Evolutionary conservation across 2,329 filamentous ascomycete genomes (phyloP), one percentile per base, ranked within the genome.

Genomic region (Aureobasidium sp.): DNA sequence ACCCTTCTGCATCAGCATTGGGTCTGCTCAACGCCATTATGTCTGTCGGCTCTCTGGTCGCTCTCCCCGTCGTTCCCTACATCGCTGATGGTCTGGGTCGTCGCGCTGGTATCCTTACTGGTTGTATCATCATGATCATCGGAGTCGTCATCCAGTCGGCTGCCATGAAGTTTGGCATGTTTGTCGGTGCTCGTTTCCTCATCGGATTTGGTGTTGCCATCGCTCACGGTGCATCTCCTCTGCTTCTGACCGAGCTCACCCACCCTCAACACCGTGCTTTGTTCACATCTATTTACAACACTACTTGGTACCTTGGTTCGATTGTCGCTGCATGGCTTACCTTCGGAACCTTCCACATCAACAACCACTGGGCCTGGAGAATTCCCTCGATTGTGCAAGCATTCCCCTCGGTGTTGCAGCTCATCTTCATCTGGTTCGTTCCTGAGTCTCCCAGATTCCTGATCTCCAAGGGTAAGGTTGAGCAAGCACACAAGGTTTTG

Each of bases 371-470:
- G 66, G 59, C 61, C 8, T 69, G 66, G 67, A 55, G 66, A 20
- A 66, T 68, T 43, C 66, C 66, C 20, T 63, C 64, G 10, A 57
- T 69, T 37, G 59, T 69, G 13, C 66, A 69, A 44, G 51, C 64
- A 12, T 48, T 64, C 34, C 65, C 65, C 17, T 63, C 63, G 3
- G 57, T 63, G 10, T 68, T 74, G 69, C 76, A 81, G 64, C 74
- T 83, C n/a, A 62, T 71, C 10, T 76, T 79, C 59, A 71, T 81
- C 56, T 76, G 74, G 65, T 79, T 83, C 59, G 77, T 84, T 4
- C 84, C 84, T 0, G 85, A 87, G 65, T 62, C 61, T 12, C 85
- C 85, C 1, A 78, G 85, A 41, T 87, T 80, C 79, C 71, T 85
- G 32, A 76, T 85, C 47, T 77, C 78, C 39, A 77, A 82, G 64